Evolutionary conservation across 2,329 filamentous ascomycete genomes (phyloP), one percentile per base, ranked within the genome.

Genomic region (Fusarium nurragi): DNA sequence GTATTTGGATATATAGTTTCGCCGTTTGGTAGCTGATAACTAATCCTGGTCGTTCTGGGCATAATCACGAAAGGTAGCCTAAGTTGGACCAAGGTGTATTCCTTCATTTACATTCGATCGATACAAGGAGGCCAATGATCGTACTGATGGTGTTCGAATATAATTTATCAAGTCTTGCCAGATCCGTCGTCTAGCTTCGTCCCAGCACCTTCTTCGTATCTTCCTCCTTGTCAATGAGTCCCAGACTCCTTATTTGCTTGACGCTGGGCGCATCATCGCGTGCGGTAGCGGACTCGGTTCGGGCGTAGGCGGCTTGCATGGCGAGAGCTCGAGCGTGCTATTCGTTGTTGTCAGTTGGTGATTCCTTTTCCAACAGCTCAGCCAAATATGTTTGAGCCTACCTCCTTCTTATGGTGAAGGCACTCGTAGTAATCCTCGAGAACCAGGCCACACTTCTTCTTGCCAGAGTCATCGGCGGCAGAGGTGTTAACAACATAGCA

Each of bases 361-460:
- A 18, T 25, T 16, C 22, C 22, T 51, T 12, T n/a, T 6, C 5
- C 22, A 18, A 25, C 16, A 22, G 28, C 30, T 38, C 51, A 39
- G 40, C 39, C 14, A 22, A 13, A 43, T 52, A n/a, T 53, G 22
- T 19, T 53, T 53, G 19, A 44, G 79, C 87, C 57, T 75, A 98
- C 95, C 92, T 99, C 95, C 84, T 99, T 99, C 85, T 91, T 93
- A 85, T 99, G 95, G 79, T 99, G 95, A 76, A 99, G 82, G 80
- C 96, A 99, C 83, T 99, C 95, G 78, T 97, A 97, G 84, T 99
- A 99, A 78, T 99, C 95, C 78, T 99, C 95, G 69, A 98, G 84
- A 6, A 88, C 86, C 16, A 91, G 90, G 18, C 85, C 82, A 78
- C 96, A 99, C 81, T 97, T 97, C 79, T 89, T 90, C 83, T 94